A percentile compares a stretch with the other conserved stretches of the same genome.
phyloP scores from a whole-genome alignment of 805 yeast genomes.

The Ogataea paraovalis region DNA sequence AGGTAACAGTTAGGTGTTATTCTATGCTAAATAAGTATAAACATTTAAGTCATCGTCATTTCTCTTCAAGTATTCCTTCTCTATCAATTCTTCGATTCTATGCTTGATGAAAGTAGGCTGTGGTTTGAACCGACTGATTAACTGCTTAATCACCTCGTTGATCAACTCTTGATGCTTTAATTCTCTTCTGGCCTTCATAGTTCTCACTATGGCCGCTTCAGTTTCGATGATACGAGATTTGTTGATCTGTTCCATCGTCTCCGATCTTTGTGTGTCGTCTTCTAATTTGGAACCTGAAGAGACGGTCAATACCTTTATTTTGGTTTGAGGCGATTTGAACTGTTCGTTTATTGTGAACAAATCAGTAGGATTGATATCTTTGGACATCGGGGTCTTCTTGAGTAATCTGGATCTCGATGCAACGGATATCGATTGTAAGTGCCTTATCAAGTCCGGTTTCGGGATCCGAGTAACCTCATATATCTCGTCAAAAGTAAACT shows the following conservation, averaged over 20 bases:
- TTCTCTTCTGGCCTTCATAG: slow-evolving; percentile 73
- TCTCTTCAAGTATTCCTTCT: slow-evolving; percentile 76
- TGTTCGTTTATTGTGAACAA: slow-evolving; percentile 61
- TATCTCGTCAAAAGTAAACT: slow-evolving; percentile 60
- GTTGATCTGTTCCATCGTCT: slow-evolving; percentile 52
- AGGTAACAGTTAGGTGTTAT: no score
- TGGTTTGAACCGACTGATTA: slow-evolving; percentile 64
- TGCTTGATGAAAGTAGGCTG: slow-evolving; percentile 62
- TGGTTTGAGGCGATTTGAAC: slow-evolving; percentile 63
- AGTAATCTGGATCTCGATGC: slow-evolving; percentile 79
- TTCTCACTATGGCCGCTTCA: slow-evolving; percentile 83
- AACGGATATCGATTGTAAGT: slow-evolving; percentile 77
- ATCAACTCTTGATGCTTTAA: slow-evolving; percentile 62
- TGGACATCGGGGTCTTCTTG: slow-evolving; percentile 69
- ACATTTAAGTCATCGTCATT: slow-evolving; percentile 54
- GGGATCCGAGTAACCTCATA: slow-evolving; percentile 67
- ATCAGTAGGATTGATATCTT: slow-evolving; percentile 62
- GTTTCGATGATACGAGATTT: slow-evolving; percentile 64
- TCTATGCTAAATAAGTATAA: slow-evolving; percentile 67
- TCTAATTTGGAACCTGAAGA: slow-evolving; percentile 44
- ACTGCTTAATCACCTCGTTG: slow-evolving; percentile 58
- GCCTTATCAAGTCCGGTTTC: slow-evolving; percentile 65
- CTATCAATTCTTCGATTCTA: slow-evolving; percentile 70
- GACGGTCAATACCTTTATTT: slow-evolving; percentile 73
- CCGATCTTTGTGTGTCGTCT: slow-evolving; percentile 48